Evolutionary conservation across 78 protist genomes (phyloP).

Genomic region (Polysphondylium violaceum): DNA sequence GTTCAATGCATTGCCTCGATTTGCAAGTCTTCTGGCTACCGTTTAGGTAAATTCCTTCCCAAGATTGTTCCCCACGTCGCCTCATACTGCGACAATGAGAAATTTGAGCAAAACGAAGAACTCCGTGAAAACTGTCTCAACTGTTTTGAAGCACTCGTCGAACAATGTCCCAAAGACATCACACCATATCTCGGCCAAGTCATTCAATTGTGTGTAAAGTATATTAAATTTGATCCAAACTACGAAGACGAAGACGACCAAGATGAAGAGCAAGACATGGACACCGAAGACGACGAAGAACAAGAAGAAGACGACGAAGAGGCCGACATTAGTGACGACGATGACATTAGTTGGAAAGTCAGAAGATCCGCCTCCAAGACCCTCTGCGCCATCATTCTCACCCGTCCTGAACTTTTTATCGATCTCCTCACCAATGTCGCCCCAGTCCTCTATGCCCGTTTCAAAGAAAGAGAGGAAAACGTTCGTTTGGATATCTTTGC

Average conservation of each 20-base stretch:
- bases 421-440: conserved; percentile 69
- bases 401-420: conserved; percentile 84
- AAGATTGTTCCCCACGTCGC: conserved; percentile 56
- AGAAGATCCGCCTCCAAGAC: conserved; percentile 89
- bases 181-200: conserved; percentile 61
- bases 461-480: conserved; percentile 93
- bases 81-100: conserved; percentile 48
- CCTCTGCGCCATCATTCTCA: conserved; percentile 84
- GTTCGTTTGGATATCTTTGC: conserved; percentile 85
- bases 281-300: conserved; percentile 65
- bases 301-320: conserved; percentile 62
- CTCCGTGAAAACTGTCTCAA: conserved; percentile 90
- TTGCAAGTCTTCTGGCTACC: conserved; percentile 58
- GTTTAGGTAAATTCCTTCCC: conserved; percentile 76
- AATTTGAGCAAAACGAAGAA: conserved; percentile 88
- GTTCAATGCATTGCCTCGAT: conserved; percentile 75
- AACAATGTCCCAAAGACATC: conserved; percentile 85
- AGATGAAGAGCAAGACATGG: conserved; percentile 76
- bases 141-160: conserved; percentile 87
- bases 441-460: conserved; percentile 82
- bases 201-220: conserved; percentile 51
- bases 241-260: conserved; percentile 85
- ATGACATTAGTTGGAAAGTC: conserved; percentile 96
- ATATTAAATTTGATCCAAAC: conserved; percentile 93
- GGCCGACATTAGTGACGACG: conserved; percentile 92